phyloP scores from a whole-genome alignment of 1,284 basidiomycete genomes.

The Volvariella volvacea region DNA sequence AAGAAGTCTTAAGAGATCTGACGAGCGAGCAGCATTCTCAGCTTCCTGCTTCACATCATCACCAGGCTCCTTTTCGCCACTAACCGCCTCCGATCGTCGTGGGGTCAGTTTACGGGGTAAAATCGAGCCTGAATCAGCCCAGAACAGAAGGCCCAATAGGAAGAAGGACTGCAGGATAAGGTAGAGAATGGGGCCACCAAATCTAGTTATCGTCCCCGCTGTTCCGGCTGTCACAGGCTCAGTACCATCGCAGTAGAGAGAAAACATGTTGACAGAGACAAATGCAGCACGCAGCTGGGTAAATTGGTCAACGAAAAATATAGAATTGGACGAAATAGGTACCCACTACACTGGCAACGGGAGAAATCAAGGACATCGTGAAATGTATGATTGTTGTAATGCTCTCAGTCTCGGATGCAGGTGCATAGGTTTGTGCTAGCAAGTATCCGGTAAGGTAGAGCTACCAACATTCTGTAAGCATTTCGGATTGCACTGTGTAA shows the following conservation, averaged over 20 bases:
- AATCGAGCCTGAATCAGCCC: slow-evolving; percentile 26
- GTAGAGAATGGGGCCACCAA: slow-evolving; percentile 61
- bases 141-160: slow-evolving; percentile 24
- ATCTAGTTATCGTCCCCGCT: slow-evolving; percentile 41
- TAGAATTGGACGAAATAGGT: neutral
- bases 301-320: neutral
- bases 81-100: neutral
- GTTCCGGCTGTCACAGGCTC: slow-evolving; percentile 33
- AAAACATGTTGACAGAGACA: slow-evolving; percentile 63
- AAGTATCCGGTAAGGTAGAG: slow-evolving; percentile 55
- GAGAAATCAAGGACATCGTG: slow-evolving; percentile 49
- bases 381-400: slow-evolving; percentile 55
- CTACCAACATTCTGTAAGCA: slow-evolving; percentile 19
- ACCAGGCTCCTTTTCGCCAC: neutral
- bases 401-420: slow-evolving; percentile 36
- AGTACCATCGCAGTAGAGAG: slow-evolving; percentile 50
- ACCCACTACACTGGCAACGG: slow-evolving; percentile 53
- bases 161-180: slow-evolving; percentile 35
- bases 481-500: slow-evolving; percentile 1
- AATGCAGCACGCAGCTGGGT: slow-evolving; percentile 46
- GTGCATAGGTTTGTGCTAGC: slow-evolving; percentile 55
- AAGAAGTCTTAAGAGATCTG: slow-evolving; percentile 56
- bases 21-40: slow-evolving; percentile 35
- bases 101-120: slow-evolving; percentile 13
- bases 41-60: slow-evolving; percentile 51